Evolutionary conservation across 345 rosid species (phyloP).

Genomic region (Citrus glauca): DNA sequence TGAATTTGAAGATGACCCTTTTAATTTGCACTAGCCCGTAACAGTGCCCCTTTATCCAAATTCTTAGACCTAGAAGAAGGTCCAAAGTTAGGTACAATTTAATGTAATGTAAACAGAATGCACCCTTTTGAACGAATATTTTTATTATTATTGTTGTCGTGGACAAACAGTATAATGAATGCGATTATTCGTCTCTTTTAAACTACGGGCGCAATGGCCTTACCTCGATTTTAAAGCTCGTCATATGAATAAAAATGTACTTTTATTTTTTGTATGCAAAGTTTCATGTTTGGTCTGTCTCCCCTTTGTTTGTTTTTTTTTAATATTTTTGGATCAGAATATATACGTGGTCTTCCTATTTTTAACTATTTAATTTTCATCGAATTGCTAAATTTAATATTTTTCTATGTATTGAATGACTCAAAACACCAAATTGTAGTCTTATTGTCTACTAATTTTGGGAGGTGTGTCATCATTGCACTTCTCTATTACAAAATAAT

Average conservation of each 20-base stretch:
- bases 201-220: constrained; percentile 2
- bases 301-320: background rate
- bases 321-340: background rate
- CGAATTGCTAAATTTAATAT: constrained; percentile 21
- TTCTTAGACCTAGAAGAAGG: background rate
- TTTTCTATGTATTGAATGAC: constrained; percentile 23
- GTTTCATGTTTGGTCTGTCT: constrained; percentile 3
- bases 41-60: background rate
- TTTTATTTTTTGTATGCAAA: background rate
- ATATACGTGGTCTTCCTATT: constrained; percentile 1
- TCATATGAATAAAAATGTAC: constrained; percentile 19
- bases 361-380: constrained; percentile 17
- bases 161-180: background rate
- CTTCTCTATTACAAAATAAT: background rate
- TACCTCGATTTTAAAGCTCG: constrained; percentile 26
- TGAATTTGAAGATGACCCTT: background rate
- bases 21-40: background rate
- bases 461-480: constrained; percentile 23
- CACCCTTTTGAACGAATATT: background rate
- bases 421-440: constrained; percentile 38
- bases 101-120: background rate
- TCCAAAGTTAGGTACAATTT: constrained; percentile 1
- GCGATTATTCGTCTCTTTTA: constrained; percentile 11
- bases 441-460: constrained; percentile 27
- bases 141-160: background rate